Percentiles rank a stretch among this genome's conserved stretches.
phyloP scores from a whole-genome alignment of 108 stramenopile species.

The Cyclotella choctawhatcheeana region DNA sequence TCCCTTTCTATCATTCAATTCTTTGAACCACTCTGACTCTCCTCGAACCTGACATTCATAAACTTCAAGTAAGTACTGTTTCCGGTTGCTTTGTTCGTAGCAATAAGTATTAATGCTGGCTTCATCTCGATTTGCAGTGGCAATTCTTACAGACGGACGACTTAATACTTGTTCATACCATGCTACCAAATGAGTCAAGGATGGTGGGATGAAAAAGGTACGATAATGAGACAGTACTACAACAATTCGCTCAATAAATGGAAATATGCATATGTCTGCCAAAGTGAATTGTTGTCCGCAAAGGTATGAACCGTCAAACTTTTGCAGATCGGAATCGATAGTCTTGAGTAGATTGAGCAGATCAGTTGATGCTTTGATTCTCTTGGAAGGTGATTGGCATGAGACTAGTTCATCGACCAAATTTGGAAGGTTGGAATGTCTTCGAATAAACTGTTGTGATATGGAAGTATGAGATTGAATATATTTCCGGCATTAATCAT shows the following conservation, averaged over 20 bases:
- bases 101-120: slow-evolving; percentile 40
- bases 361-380: slow-evolving; percentile 24
- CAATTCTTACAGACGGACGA: slow-evolving; percentile 29
- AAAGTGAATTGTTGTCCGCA: slow-evolving; percentile 43
- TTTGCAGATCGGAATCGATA: slow-evolving; percentile 35
- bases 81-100: slow-evolving; percentile 21
- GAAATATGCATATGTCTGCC: slow-evolving; percentile 42
- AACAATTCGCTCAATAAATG: slow-evolving; percentile 42
- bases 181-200: slow-evolving; percentile 16
- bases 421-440: slow-evolving; percentile 30
- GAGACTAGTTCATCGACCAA: slow-evolving; percentile 29
- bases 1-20: slow-evolving; percentile 34
- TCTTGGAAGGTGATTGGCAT: slow-evolving; percentile 16
- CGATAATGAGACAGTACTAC: slow-evolving; percentile 42
- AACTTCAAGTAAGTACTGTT: slow-evolving; percentile 43
- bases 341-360: slow-evolving; percentile 34
- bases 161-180: slow-evolving; percentile 39
- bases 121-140: slow-evolving; percentile 35
- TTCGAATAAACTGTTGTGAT: slow-evolving; percentile 27
- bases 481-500: background rate
- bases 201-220: slow-evolving; percentile 41
- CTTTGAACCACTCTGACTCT: slow-evolving; percentile 24
- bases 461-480: background rate
- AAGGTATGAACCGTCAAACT: slow-evolving; percentile 36
- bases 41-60: slow-evolving; percentile 33